phyloP scores from a whole-genome alignment of 805 yeast species.

The Starmerella bombi region DNA sequence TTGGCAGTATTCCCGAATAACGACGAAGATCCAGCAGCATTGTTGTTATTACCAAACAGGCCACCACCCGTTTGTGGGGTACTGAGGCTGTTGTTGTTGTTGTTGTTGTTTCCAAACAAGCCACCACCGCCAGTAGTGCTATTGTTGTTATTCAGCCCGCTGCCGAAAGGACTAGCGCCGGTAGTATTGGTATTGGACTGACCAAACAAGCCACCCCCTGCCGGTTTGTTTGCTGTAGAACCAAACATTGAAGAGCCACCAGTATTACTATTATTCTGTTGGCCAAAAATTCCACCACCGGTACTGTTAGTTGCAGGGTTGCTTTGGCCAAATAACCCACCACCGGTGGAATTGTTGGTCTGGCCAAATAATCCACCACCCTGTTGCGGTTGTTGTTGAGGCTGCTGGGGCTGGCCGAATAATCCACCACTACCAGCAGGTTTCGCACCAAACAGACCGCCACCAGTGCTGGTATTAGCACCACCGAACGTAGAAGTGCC shows the following conservation, averaged over 20 bases:
- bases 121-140: not conserved
- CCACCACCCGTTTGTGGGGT: constrained; percentile 26
- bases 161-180: not conserved
- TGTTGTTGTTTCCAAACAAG: too few species aligned
- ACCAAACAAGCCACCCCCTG: constrained; percentile 14
- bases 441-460: constrained; percentile 15
- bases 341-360: constrained; percentile 15
- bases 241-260: constrained; percentile 22
- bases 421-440: too few species aligned
- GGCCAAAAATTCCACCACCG: constrained; percentile 2
- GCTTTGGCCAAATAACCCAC: constrained; percentile 17
- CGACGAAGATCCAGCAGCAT: constrained; percentile 16
- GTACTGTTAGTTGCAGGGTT: constrained; percentile 1
- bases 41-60: constrained; percentile 26
- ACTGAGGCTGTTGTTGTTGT: too few species aligned
- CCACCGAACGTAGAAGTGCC: too few species aligned
- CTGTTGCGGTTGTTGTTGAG: constrained; percentile 2
- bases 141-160: constrained; percentile 1
- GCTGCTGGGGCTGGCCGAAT: constrained; percentile 6
- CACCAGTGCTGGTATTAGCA: constrained; percentile 5
- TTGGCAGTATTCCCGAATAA: constrained; percentile 4
- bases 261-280: constrained; percentile 1
- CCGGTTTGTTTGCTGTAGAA: constrained; percentile 14
- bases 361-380: constrained; percentile 21
- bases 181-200: constrained; percentile 2